A percentile compares a stretch with the other conserved stretches of the same genome.
Evolutionary conservation across 306 rosid species (phyloP).

Genomic region (Quercus parvula): DNA sequence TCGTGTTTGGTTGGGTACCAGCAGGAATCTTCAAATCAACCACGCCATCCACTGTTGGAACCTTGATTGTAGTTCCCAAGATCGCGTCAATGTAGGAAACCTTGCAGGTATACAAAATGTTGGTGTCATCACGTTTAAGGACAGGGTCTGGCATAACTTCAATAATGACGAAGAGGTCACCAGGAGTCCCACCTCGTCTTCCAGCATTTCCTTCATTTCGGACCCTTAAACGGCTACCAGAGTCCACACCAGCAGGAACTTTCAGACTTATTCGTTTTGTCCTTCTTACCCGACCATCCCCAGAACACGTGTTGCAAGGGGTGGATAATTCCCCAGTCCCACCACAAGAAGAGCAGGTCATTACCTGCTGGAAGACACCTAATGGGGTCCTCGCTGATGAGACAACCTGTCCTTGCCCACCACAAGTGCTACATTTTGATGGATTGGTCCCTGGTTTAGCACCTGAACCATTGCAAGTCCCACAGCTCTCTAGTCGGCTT

Average conservation of each 20-base stretch:
- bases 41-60: conserved; percentile 93
- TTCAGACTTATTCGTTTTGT: conserved; percentile 91
- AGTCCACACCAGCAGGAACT: conserved; percentile 96
- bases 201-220: conserved; percentile 97
- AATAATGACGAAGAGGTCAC: conserved; percentile 87
- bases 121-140: conserved; percentile 90
- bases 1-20: conserved; percentile 90
- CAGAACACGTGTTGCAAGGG: conserved; percentile 93
- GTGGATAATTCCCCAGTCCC: conserved; percentile 87
- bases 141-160: conserved; percentile 89
- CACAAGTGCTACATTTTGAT: conserved; percentile 79
- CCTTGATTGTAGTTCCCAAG: conserved; percentile 80
- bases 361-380: conserved; percentile 98
- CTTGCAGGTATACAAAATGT: conserved; percentile 82
- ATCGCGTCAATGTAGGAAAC: conserved; percentile 89
- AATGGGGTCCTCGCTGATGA: conserved; percentile 87
- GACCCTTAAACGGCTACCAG: conserved; percentile 96
- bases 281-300: conserved; percentile 89
- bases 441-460: conserved; percentile 94
- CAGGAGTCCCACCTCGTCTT: conserved; percentile 82
- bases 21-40: conserved; percentile 67
- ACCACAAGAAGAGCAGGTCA: conserved; percentile 90
- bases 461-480: conserved; percentile 91
- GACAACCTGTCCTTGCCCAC: conserved; percentile 97
- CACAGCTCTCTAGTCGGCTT: conserved; percentile 82